Base-by-base conservation (phyloP, 1,284 basidiomycete species). In the Microbotryomycetes sp. region DNA sequence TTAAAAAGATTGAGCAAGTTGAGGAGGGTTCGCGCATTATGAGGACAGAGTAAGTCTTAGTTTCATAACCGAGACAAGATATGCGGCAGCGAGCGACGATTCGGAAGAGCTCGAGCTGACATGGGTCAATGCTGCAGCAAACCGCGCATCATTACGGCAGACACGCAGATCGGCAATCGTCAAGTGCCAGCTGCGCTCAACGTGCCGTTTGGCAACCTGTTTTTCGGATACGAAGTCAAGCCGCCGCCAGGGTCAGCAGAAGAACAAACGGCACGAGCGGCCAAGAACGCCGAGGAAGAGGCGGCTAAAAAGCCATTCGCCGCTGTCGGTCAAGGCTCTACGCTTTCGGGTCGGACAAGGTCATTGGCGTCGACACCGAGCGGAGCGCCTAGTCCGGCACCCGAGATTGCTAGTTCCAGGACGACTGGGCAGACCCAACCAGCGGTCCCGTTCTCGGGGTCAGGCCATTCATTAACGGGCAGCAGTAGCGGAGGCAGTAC, bases 161-260 rank as follows among this genome's bases (percentile, higher is more conserved):
- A 86, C 57, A 85, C 84, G 26, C 76, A 73, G 85, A 90, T 71
- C 30, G 80, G 82, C 5, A 87, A 88, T 45, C 81, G 80, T 56
- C 87, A 88, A 74, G 90, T 89, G 5, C 93, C 96, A 1, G 91
- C 91, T 0, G 86, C 91, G 1, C 80, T 99, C 52, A 87, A 89
- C 68, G 79, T 99, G 29, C 92, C 94, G 0, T 87, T 88, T 66
- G 96, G 96, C 23, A 88, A 93, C 70, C 79, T 96, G 26, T 96
- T 97, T 80, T 96, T 97, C 73, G 92, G 92, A 9, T 97, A 87
- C 78, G 64, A 69, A 52, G 52, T 54, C 2, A 59, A 60, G 1
- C 67, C 67, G 3, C 67, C 67, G 1, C 67, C 67, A 0, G 67
- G 67, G 2, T 62, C 59, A 6, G 55, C 30, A 6, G 47, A 57